Conservation (phyloP, 495 filamentous ascomycete species). For the Aeminium ludgeri region DNA sequence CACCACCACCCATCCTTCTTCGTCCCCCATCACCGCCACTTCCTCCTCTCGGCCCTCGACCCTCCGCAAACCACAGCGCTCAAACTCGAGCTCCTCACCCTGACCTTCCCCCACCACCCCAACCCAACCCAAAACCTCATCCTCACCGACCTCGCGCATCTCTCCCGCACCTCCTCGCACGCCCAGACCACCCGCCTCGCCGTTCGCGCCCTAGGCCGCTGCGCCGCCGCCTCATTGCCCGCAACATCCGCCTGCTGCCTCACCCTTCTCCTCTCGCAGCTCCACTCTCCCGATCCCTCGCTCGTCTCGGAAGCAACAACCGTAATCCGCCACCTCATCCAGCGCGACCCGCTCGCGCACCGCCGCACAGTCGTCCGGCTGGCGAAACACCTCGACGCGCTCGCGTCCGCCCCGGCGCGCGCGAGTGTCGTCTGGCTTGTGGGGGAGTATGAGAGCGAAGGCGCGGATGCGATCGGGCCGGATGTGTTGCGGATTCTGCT, state of each 20-base stretch:
- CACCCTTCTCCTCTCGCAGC: conserved; percentile 61
- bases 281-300: conserved; percentile 67
- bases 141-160: conserved; percentile 82
- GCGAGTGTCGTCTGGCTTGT: conserved; percentile 96
- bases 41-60: conserved; percentile 67
- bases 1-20: conserved; percentile 57
- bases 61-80: conserved; percentile 70
- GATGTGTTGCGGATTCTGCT: conserved; percentile 84
- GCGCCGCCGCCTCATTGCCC: conserved; percentile 55
- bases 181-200: conserved; percentile 68
- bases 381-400: conserved; percentile 79
- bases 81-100: conserved; percentile 76
- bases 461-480: conserved; percentile 71
- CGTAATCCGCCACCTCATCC: conserved; percentile 87
- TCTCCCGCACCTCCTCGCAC: conserved; percentile 60
- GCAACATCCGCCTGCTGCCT: conserved; percentile 59
- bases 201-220: conserved; percentile 81
- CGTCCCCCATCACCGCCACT: conserved; percentile 68
- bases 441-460: conserved; percentile 75
- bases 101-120: conserved; percentile 72
- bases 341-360: conserved; percentile 68
- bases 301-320: conserved; percentile 82
- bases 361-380: conserved; percentile 66
- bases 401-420: conserved; percentile 66
- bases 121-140: conserved; percentile 65